Percentiles rank a stretch among this genome's conserved stretches.
Evolutionary conservation across 1,284 basidiomycete species (phyloP).

Genomic region (Thecaphora thlaspeos): DNA sequence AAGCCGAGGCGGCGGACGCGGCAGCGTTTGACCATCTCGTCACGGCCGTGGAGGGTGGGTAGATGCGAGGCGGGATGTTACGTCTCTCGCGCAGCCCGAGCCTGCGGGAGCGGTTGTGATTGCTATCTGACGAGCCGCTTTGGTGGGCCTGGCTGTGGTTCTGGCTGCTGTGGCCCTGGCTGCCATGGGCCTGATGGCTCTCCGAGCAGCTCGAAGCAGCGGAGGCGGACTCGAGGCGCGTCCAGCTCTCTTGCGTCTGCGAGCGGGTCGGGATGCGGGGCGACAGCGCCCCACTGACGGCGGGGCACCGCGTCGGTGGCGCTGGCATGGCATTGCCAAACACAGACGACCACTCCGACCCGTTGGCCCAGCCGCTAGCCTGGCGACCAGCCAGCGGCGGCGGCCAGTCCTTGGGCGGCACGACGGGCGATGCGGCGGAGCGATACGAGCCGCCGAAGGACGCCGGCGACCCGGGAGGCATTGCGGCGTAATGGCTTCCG

Average conservation of each 20-base stretch:
- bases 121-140: constrained; percentile 19
- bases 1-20: not conserved
- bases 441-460: not conserved
- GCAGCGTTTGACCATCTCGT: not conserved
- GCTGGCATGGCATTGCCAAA: too few relatives aligned
- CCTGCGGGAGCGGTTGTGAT: constrained; percentile 7
- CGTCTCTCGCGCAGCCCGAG: constrained; percentile 35
- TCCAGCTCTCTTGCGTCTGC: not conserved
- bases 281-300: not conserved
- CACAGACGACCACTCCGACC: too few relatives aligned
- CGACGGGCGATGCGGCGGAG: constrained; percentile 7
- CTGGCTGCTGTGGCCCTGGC: too few relatives aligned
- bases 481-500: not conserved
- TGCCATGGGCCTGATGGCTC: not conserved
- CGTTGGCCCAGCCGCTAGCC: too few relatives aligned
- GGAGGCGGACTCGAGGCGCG: not conserved
- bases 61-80: constrained; percentile 41
- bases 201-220: not conserved
- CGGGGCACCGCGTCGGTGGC: too few relatives aligned
- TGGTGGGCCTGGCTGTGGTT: not conserved
- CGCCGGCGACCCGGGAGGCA: not conserved
- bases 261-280: not conserved
- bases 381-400: too few relatives aligned
- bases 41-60: constrained; percentile 25
- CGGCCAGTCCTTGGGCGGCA: constrained; percentile 12